Conservation (phyloP, 1,284 basidiomycete genomes). For the Heliocybe sulcata region DNA sequence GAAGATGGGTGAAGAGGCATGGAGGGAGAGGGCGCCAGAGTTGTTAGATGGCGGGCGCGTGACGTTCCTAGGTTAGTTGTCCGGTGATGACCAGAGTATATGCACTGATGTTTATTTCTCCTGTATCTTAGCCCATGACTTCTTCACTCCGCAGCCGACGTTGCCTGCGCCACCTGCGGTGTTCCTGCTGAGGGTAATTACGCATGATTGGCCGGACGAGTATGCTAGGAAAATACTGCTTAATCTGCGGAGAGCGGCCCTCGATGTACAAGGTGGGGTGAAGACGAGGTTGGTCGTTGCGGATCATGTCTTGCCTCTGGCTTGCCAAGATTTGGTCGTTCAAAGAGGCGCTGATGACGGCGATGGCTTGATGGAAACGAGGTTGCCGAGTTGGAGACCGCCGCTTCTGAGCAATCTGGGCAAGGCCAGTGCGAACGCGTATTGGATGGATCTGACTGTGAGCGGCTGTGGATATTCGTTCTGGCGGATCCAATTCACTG, state of each 20-base stretch:
- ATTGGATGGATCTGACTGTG: slow-evolving; percentile 69
- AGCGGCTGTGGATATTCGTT: slow-evolving; percentile 12
- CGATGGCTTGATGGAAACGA: slow-evolving; percentile 25
- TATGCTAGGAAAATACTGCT: slow-evolving; percentile 36
- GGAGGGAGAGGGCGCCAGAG: slow-evolving; percentile 54
- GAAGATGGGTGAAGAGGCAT: slow-evolving; percentile 51
- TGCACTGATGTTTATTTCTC: not conserved
- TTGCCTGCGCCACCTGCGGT: slow-evolving; percentile 35
- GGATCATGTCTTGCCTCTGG: slow-evolving; percentile 62
- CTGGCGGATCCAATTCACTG: slow-evolving; percentile 1
- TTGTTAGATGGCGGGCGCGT: slow-evolving; percentile 50
- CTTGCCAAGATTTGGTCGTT: slow-evolving; percentile 34
- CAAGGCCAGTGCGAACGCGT: slow-evolving; percentile 62
- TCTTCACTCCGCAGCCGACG: slow-evolving; percentile 56
- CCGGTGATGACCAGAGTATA: not conserved
- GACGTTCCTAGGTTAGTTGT: slow-evolving; percentile 44
- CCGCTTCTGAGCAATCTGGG: slow-evolving; percentile 64
- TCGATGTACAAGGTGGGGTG: not conserved
- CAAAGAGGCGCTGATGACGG: slow-evolving; percentile 35
- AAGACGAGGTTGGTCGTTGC: slow-evolving; percentile 55
- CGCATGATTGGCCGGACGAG: slow-evolving; percentile 70
- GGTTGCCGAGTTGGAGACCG: not conserved
- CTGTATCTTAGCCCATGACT: slow-evolving; percentile 51
- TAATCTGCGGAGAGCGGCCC: slow-evolving; percentile 26
- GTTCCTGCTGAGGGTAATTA: slow-evolving; percentile 60